Evolutionary conservation across 1,139 yeast species (phyloP), one percentile per base, ranked within the genome.

Genomic region (Candida sojae): DNA sequence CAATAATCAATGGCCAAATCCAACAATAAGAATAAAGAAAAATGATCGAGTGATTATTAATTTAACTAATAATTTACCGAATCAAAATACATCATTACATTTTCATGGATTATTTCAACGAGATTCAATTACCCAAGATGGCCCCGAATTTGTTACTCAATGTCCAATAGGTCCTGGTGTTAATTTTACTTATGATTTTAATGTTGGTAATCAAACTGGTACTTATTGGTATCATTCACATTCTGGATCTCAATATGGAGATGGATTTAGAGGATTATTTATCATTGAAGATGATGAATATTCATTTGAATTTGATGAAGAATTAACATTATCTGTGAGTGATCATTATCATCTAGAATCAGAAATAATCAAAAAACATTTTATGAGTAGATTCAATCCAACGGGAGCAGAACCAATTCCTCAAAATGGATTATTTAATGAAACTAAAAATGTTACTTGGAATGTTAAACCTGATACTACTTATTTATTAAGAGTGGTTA

Each of bases 401-500:
- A 88, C 97, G 5, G 98, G 98, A 55, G 97, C 97, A 33, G 98
- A 92, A 68, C 98, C 98, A 39, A 82, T 92, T 57, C 98, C 98
- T 2, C 84, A 86, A 59, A 84, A 83, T 62, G 64, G 87, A 56
- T 72, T 90, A 59, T 78, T 90, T 67, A 91, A 92, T 71, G 90
- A 91, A 62, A 83, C 95, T 6, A 81, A 76, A 63, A 86, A 87
- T 66, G 73, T 74, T 50, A 81, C 90, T 13, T 82, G 91, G 83
- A 55, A 69, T 8, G 95, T 92, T 41, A 61, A 84, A 67, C 95
- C 97, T 4, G 81, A 83, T 65, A 88, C 82, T 37, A 91, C 96
- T 8, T 92, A 92, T 65, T 72, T 88, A 58, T 57, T 92, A 55
- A 82, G 96, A 64, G 68, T 92, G 51, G 80, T 84, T 60, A 92